Base-by-base conservation (phyloP, 139 green algal genomes). In the Chlorella sp. region DNA sequence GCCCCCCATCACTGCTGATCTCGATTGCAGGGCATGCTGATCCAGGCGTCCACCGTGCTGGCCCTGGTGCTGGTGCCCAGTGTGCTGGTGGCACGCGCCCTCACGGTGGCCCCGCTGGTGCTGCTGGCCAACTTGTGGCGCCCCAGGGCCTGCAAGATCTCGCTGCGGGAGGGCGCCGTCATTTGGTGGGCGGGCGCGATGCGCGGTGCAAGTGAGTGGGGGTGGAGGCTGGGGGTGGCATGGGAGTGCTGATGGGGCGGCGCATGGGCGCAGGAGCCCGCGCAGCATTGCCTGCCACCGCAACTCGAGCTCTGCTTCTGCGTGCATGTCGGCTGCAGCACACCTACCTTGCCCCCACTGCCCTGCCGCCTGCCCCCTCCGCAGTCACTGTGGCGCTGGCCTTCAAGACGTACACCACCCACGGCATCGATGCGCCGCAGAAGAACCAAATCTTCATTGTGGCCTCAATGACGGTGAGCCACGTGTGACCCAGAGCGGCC, bases 321-420 rank as follows among this genome's bases (percentile, higher is more conserved):
- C n/a, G n/a, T n/a, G n/a, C n/a, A n/a, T n/a, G n/a, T n/a, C n/a
- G n/a, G n/a, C n/a, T n/a, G n/a, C n/a, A n/a, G n/a, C n/a, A n/a
- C n/a, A n/a, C n/a, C n/a, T n/a, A n/a, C n/a, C n/a, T n/a, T n/a
- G n/a, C n/a, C n/a, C n/a, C n/a, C n/a, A n/a, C n/a, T n/a, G n/a
- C n/a, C n/a, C n/a, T n/a, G n/a, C 26, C 7, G n/a, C n/a, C n/a
- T 4, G n/a, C n/a, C n/a, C 9, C 26, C 64, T 38, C n/a, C n/a
- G 28, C 94, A 21, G 93, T 97, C 41, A 93, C 88, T 12, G 93
- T 96, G 38, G 94, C 94, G 25, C 81, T 96, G 68, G 92, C 94
- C 20, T 95, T 95, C 83, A 87, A 92, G 51, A 89, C 91, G 68
- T 96, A 93, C 86, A 80, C 87, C 76, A 41, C 62, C 17, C 23